These are phyloP conservation scores for Nevesoporus exiguus DNA, from an alignment of 768 basidiomycete genomes.

Conservation along the genomic window DNA sequence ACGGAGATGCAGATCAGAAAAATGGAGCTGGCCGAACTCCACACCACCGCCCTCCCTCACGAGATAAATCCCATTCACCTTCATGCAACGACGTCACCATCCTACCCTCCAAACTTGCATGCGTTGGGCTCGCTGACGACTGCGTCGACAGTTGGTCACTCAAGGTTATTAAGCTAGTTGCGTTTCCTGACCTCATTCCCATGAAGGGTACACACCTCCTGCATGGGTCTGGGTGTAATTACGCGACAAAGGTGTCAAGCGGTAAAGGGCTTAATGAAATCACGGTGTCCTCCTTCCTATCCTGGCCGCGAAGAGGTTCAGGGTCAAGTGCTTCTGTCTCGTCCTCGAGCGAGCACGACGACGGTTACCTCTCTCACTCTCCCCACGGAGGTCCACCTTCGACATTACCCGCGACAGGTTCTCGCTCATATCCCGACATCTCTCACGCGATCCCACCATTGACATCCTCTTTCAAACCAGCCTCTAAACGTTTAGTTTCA, in stretches of 20 bases:
- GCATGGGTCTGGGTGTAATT: conserved; percentile 1
- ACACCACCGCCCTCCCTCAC: conserved; percentile 19
- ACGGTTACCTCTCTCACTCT: conserved; percentile 62
- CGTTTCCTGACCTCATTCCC: conserved; percentile 71
- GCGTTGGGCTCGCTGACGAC: conserved; percentile 71
- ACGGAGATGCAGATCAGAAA: conserved; percentile 4
- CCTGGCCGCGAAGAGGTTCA: conserved; percentile 22
- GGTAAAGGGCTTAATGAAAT: conserved; percentile 11
- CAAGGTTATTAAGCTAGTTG: conserved; percentile 75
- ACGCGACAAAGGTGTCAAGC: conserved; percentile 3
- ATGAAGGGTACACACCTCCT: conserved; percentile 12
- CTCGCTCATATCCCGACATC: conserved; percentile 45
- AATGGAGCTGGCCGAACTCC: not conserved
- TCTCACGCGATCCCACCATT: conserved; percentile 28
- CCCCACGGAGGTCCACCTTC: conserved; percentile 39
- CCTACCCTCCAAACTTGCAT: conserved; percentile 68
- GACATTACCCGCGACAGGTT: conserved; percentile 33
- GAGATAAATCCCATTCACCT: conserved; percentile 50
- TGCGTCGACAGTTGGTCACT: conserved; percentile 67
- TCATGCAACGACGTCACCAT: conserved; percentile 57
- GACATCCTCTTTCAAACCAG: conserved; percentile 34
- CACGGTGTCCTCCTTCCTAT: conserved; percentile 20
- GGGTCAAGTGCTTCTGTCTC: conserved; percentile 25
- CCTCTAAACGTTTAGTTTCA: conserved; percentile 37
- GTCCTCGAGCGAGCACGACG: conserved; percentile 36